Evolutionary conservation across 2,329 filamentous ascomycete genomes (phyloP), one percentile per base, ranked within the genome.

Genomic region (Trichoderma endophyticum): DNA sequence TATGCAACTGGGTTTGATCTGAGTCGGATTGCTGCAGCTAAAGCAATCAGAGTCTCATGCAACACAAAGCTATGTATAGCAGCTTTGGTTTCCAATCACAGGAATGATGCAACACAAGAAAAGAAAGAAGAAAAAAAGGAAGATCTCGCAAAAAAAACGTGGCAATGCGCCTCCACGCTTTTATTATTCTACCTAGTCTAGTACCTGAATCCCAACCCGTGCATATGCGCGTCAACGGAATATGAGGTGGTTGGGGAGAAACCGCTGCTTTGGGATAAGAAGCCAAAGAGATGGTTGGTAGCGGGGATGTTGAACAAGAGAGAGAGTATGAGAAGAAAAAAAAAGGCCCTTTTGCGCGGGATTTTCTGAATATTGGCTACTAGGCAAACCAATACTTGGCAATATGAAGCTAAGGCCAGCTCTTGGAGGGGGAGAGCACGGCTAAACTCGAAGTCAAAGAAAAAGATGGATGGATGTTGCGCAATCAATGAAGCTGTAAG

Each of bases 171-270:
- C 69, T 64, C 61, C 18, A 57, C 61, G 56, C 43, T 62, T 48
- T 36, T 56, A 48, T 63, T 65, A 54, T 56, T 60, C 28, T 34
- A 59, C 57, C 18, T 59, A 18, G 15, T 60, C 28, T 11, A 61
- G 30, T 43, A 43, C 39, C 39, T 43, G 39, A 43, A 43, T n/a
- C 18, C 39, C 15, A 43, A n/a, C 39, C 30, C 64, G n/a, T 66
- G 34, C 64, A 34, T 34, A 54, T 24, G 21, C 48, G 48, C 48
- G 48, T 54, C 48, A 6, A 54, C 48, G 2, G 61, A 66, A 59
- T 71, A 65, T 66, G 70, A 66, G 70, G 70, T 71, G 70, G 70
- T 71, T 71, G 70, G 69, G 57, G 3, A 61, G 56, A 30, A 34
- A 36, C 39, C 14, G 34, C n/a, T 48, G 59, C 14, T 48, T 68